Conservation (phyloP, 139 green algal species). For the Marvania coccoides region DNA sequence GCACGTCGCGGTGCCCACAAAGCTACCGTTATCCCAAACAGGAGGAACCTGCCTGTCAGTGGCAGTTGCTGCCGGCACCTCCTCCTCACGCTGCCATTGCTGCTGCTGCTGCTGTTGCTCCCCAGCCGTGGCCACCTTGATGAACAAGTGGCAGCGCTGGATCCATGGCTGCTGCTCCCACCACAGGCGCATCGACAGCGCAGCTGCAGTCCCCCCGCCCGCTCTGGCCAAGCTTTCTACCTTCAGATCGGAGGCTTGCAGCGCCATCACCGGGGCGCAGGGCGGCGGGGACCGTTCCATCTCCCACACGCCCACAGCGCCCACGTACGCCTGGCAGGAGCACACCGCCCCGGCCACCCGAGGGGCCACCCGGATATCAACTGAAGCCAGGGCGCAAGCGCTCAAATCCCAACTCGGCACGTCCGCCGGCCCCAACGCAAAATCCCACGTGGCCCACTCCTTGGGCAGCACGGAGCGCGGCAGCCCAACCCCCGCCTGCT, state of each 20-base stretch:
- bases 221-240: too few species aligned
- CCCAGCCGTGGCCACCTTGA: too few species aligned
- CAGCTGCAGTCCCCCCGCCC: too few species aligned
- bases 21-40: too few species aligned
- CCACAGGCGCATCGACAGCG: neutral
- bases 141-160: too few species aligned
- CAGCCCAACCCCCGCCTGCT: too few species aligned
- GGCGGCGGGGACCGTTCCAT: neutral
- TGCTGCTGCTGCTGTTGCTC: too few species aligned
- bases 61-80: too few species aligned
- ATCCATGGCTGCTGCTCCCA: neutral
- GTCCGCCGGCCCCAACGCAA: neutral
- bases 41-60: too few species aligned
- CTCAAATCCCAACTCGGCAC: neutral
- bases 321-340: neutral
- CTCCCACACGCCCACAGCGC: neutral
- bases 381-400: neutral
- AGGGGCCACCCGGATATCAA: neutral
- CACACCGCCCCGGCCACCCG: neutral
- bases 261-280: neutral
- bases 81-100: too few species aligned
- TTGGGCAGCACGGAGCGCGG: neutral
- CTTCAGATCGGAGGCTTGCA: too few species aligned
- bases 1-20: neutral
- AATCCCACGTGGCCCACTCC: neutral